Evolutionary conservation across 192 early-diverging fungal species (phyloP), one percentile per base, ranked within the genome.

Genomic region (Radiomyces spectabilis): DNA sequence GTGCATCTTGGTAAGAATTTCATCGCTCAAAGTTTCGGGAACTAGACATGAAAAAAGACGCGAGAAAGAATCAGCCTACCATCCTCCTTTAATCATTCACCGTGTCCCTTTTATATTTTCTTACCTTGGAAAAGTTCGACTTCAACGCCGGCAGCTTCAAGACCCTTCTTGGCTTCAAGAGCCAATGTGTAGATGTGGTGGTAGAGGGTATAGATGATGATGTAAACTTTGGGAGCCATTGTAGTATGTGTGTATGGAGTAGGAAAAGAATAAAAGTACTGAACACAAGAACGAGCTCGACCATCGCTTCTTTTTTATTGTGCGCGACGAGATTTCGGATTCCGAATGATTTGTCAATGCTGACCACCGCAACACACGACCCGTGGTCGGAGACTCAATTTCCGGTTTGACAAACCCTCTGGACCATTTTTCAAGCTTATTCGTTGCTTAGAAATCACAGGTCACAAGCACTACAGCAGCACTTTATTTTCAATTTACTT

Each of bases 131-230:
- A 75, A 24, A 75, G 9, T 16, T 57, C 55, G 25, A 47, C 63
- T 8, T 64, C 37, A 2, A 48, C 53, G 33, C 61, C 61, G 31
- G 41, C 22, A 44, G 65, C 74, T 57, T 85, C 57, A 41, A 86
- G 66, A 16, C 89, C 89, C 51, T 74, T 72, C 60, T 85, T 68
- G 31, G 87, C 52, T 5, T 64, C 65, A 50, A 82, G 61, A 49
- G 84, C 87, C 8, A 92, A 60, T 15, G 58, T 78, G 61, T 79
- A 75, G 68, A 87, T 65, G 73, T 92, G 89, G 37, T 79, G 78
- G 64, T 81, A 83, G 33, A 50, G 12, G 31, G 61, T 29, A 21
- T 63, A 63, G 29, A 55, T 48, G 34, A 63, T 33, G 30, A 63
- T 63, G 24, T 63, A 45, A 31, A 63, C 45, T 15, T 42, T 63